Conservation (phyloP, 2,329 filamentous ascomycete species). For the Fonsecaea multimorphosa region DNA sequence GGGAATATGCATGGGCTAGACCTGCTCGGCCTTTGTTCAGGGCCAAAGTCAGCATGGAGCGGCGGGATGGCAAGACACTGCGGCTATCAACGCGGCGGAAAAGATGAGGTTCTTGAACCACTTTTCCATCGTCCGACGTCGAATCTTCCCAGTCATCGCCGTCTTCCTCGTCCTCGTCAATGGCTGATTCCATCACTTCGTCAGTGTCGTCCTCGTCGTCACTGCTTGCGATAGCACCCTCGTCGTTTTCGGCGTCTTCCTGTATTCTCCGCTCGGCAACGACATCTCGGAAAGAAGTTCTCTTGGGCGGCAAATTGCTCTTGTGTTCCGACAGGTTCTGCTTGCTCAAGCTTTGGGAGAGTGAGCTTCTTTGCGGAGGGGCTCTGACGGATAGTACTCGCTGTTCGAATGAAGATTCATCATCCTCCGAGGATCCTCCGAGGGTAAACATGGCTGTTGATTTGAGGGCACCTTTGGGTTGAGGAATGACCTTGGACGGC, state of each 20-base stretch:
- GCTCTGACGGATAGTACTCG: constrained; percentile 58
- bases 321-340: constrained; percentile 45
- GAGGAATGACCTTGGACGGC: constrained; percentile 25
- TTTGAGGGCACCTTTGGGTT: constrained; percentile 23
- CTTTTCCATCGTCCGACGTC: constrained; percentile 79
- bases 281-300: constrained; percentile 80
- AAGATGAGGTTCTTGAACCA: constrained; percentile 76
- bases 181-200: constrained; percentile 81
- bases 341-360: constrained; percentile 56
- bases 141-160: constrained; percentile 67
- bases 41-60: constrained; percentile 87
- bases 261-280: constrained; percentile 71
- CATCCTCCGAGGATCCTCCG: constrained; percentile 85
- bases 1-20: constrained; percentile 44
- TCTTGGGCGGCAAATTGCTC: constrained; percentile 65
- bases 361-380: constrained; percentile 44
- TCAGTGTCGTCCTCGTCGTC: constrained; percentile 65
- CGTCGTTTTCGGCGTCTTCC: constrained; percentile 60
- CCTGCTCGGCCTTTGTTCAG: constrained; percentile 60
- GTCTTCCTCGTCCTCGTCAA: constrained; percentile 70
- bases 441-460: constrained; percentile 72
- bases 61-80: constrained; percentile 80
- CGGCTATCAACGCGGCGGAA: constrained; percentile 93
- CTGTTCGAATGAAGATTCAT: constrained; percentile 75
- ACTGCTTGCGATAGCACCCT: constrained; percentile 66